Conservation (phyloP, 305 asterid species). For the Fraxinus platypoda region DNA sequence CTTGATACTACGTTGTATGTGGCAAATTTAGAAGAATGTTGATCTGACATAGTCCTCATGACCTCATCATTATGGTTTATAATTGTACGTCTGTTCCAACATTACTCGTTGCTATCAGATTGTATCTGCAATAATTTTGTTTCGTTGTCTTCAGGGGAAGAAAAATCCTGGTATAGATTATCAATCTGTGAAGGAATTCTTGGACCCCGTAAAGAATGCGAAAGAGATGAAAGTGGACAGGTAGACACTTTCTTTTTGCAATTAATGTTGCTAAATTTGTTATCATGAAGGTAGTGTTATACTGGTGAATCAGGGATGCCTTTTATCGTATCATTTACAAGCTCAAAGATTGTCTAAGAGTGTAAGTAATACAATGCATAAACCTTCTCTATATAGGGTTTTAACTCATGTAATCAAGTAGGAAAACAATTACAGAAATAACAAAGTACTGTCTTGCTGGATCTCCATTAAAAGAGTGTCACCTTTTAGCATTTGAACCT, state of each 20-base stretch:
- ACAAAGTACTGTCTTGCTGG: neutral
- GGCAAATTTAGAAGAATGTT: neutral
- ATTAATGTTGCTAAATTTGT: conserved; percentile 7
- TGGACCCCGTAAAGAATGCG: conserved; percentile 56
- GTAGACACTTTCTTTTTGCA: conserved; percentile 26
- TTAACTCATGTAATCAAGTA: neutral
- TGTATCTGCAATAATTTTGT: conserved; percentile 22
- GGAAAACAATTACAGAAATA: neutral
- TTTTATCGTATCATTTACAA: neutral
- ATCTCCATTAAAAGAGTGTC: neutral
- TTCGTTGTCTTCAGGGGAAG: conserved; percentile 62
- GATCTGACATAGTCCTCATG: neutral
- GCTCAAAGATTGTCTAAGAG: neutral
- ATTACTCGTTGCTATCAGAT: neutral
- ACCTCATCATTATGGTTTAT: neutral
- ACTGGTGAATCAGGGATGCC: neutral
- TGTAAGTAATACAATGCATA: neutral
- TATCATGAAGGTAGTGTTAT: neutral
- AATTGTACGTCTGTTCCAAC: neutral
- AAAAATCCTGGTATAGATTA: conserved; percentile 74
- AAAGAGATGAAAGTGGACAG: conserved; percentile 80
- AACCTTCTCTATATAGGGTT: neutral
- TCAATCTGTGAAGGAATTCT: conserved; percentile 63
- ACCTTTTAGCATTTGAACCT: neutral
- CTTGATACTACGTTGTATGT: neutral